phyloP scores from a whole-genome alignment of 1,139 yeast genomes.

The Protomyces lactucae-debilis region DNA sequence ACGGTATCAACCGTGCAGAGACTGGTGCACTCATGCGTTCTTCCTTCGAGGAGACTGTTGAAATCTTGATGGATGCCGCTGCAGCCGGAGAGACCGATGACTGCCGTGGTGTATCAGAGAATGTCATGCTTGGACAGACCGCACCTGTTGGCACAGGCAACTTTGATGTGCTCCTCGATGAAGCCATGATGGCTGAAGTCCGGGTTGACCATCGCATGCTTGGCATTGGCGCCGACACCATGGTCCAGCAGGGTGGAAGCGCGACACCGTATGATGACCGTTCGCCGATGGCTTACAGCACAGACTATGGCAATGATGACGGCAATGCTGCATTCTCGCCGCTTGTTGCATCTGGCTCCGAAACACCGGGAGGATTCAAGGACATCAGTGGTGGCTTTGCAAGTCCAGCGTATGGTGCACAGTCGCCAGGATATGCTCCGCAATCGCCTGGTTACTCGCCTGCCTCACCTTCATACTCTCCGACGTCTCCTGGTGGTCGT shows the following conservation, averaged over 20 bases:
- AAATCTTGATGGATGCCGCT: constrained; percentile 94
- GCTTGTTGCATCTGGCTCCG: constrained; percentile 76
- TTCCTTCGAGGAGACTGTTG: constrained; percentile 98
- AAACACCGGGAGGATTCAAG: constrained; percentile 84
- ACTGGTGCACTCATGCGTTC: constrained; percentile 99
- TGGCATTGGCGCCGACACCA: constrained; percentile 42
- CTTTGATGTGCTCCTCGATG: constrained; percentile 93
- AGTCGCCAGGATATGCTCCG: constrained; percentile 61
- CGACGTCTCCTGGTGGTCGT: constrained; percentile 61
- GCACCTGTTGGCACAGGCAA: constrained; percentile 99
- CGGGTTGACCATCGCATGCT: constrained; percentile 48
- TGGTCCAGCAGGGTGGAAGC: constrained; percentile 67
- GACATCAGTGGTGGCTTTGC: constrained; percentile 67
- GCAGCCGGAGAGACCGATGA: constrained; percentile 97
- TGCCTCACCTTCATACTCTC: constrained; percentile 68
- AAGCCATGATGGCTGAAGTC: constrained; percentile 68
- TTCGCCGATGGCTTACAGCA: constrained; percentile 68
- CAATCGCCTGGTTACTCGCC: constrained; percentile 57
- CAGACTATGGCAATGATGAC: constrained; percentile 71
- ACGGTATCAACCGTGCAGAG: constrained; percentile 97
- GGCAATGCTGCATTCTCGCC: constrained; percentile 75
- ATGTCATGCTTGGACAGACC: constrained; percentile 95
- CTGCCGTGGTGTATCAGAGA: constrained; percentile 97
- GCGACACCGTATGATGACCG: constrained; percentile 89
- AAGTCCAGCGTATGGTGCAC: constrained; percentile 50